These are phyloP conservation scores for Zygosaccharomyces sapae DNA, from an alignment of 1,139 yeast species.

Conservation along the genomic window DNA sequence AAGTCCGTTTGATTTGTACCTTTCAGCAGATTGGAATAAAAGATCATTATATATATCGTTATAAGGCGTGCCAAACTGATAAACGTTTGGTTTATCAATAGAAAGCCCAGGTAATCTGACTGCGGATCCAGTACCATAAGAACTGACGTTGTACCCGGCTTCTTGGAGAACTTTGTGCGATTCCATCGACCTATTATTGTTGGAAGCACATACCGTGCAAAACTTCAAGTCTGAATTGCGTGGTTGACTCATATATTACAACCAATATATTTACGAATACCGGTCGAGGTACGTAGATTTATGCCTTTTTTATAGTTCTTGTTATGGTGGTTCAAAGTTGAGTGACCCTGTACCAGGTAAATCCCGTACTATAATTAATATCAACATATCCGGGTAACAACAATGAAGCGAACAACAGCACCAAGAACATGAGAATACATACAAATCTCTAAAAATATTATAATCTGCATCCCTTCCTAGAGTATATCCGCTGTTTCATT, in stretches of 20 bases:
- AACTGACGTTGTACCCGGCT: slow-evolving; percentile 81
- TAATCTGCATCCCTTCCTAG: neutral
- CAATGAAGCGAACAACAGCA: too few relatives aligned
- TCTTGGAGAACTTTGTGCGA: slow-evolving; percentile 85
- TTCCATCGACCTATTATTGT: slow-evolving; percentile 94
- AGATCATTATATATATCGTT: slow-evolving; percentile 80
- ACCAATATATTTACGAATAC: neutral
- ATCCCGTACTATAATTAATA: neutral
- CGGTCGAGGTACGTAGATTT: neutral
- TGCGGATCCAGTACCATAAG: slow-evolving; percentile 96
- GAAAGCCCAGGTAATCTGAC: slow-evolving; percentile 94
- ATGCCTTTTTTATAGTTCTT: neutral
- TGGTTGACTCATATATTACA: slow-evolving; percentile 11
- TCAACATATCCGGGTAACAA: slow-evolving; percentile 5
- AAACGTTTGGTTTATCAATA: slow-evolving; percentile 87
- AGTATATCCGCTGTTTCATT: slow-evolving; percentile 3
- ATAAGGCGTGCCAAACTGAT: slow-evolving; percentile 92
- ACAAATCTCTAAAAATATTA: too few relatives aligned
- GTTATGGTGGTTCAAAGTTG: neutral
- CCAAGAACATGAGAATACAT: too few relatives aligned
- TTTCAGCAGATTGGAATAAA: slow-evolving; percentile 63
- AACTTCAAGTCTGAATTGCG: slow-evolving; percentile 46
- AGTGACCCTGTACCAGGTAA: neutral
- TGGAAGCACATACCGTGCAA: slow-evolving; percentile 97
- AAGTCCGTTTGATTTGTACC: slow-evolving; percentile 84